Evolutionary conservation across 805 yeast genomes (phyloP).

Genomic region (Myxozyma melibiosi): DNA sequence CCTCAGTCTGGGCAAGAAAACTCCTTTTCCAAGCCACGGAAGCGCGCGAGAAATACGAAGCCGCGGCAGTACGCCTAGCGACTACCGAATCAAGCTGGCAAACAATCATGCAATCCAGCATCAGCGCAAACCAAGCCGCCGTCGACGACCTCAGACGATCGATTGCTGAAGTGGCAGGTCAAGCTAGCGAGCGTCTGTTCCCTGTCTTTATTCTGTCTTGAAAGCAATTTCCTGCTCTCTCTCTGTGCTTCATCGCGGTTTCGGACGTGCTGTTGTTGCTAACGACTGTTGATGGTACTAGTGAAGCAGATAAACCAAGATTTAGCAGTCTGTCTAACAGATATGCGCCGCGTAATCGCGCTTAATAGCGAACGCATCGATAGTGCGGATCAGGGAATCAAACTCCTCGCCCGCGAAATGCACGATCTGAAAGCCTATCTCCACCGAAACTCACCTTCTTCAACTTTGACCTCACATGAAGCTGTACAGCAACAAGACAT

Average conservation of each 20-base stretch:
- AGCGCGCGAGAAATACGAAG: slow-evolving; percentile 2
- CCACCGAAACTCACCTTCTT: too few species aligned
- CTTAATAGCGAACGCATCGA: too few species aligned
- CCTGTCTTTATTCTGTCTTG: neutral
- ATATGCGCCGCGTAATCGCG: too few species aligned
- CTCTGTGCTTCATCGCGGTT: too few species aligned
- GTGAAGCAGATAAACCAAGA: too few species aligned
- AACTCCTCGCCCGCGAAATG: too few species aligned
- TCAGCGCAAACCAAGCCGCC: neutral
- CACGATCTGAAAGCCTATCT: too few species aligned
- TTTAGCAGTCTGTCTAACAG: too few species aligned
- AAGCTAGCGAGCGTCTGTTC: slow-evolving; percentile 1
- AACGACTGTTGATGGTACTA: neutral
- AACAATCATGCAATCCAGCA: neutral
- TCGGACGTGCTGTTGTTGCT: neutral
- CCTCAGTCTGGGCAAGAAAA: slow-evolving; percentile 15
- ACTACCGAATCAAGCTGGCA: slow-evolving; percentile 6
- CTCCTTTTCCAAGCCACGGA: slow-evolving; percentile 18
- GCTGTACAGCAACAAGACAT: too few species aligned
- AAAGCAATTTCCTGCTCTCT: neutral
- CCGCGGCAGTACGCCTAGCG: slow-evolving; percentile 4
- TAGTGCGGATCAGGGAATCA: too few species aligned
- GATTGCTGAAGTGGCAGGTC: neutral
- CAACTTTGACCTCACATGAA: too few species aligned
- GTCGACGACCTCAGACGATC: neutral